These are phyloP conservation scores for Carex scoparia DNA, from an alignment of 176 grass and related monocot genomes.

Conservation along the genomic window DNA sequence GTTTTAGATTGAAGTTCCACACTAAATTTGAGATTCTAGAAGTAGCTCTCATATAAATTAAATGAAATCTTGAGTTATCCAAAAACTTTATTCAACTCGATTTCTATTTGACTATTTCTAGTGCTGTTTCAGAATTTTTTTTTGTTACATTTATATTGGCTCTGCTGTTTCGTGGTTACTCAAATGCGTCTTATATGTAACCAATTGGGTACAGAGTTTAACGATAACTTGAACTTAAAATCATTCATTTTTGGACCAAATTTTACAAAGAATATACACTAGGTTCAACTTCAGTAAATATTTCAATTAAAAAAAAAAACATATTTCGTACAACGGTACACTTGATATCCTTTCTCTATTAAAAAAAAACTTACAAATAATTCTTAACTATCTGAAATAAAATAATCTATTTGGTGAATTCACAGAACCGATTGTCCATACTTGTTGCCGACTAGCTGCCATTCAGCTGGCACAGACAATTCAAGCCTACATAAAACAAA, in stretches of 20 bases:
- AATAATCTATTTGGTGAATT: background rate
- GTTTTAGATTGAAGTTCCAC: background rate
- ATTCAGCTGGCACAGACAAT: background rate
- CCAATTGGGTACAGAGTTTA: too few relatives aligned
- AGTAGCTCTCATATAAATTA: background rate
- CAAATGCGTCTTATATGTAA: background rate
- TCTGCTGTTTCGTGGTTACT: background rate
- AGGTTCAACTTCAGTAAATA: background rate
- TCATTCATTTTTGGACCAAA: background rate
- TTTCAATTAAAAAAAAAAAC: background rate
- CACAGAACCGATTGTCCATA: background rate
- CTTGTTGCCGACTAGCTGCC: background rate
- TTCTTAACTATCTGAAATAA: background rate
- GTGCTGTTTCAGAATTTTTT: too few relatives aligned
- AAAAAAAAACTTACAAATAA: background rate
- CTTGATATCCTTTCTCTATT: background rate
- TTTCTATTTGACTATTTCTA: background rate
- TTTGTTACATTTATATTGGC: background rate
- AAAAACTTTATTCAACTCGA: background rate
- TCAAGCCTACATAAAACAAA: background rate
- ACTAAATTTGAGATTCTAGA: background rate
- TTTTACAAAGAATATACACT: constrained; percentile 4
- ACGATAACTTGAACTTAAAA: background rate
- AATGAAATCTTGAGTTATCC: background rate
- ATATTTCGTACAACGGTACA: background rate